These are phyloP conservation scores for Leccinellum rugosiceps DNA, from an alignment of 768 basidiomycete species.

Conservation along the genomic window DNA sequence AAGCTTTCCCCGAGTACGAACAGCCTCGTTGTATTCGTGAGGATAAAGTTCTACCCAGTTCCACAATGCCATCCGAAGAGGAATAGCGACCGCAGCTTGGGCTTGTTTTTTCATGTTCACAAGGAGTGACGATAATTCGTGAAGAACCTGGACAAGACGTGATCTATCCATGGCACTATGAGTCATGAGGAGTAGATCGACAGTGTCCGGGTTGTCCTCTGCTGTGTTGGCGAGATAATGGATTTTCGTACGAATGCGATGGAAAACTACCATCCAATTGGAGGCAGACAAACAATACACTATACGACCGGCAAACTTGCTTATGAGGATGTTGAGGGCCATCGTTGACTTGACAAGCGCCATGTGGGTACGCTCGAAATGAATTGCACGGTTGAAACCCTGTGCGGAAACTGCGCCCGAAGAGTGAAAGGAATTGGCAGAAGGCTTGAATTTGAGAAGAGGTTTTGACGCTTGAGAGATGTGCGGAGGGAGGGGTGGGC, in stretches of 20 bases:
- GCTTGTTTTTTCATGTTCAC: constrained; percentile 78
- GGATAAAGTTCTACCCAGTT: constrained; percentile 85
- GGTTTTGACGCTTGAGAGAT: constrained; percentile 37
- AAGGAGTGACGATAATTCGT: constrained; percentile 78
- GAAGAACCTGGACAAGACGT: constrained; percentile 67
- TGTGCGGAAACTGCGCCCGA: constrained; percentile 31
- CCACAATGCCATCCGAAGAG: constrained; percentile 80
- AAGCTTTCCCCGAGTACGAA: constrained; percentile 57
- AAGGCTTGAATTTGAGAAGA: constrained; percentile 35
- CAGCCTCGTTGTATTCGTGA: constrained; percentile 70
- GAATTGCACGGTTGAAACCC: constrained; percentile 27
- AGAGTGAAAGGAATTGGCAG: constrained; percentile 40
- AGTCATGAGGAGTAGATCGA: constrained; percentile 76
- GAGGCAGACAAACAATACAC: constrained; percentile 85
- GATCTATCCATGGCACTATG: constrained; percentile 70
- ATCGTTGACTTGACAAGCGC: constrained; percentile 52
- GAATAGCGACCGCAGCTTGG: constrained; percentile 66
- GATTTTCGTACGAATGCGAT: constrained; percentile 67
- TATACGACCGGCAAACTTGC: constrained; percentile 72
- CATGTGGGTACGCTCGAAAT: constrained; percentile 62
- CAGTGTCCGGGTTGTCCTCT: constrained; percentile 60
- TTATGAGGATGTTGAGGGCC: constrained; percentile 59
- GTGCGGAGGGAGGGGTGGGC: constrained; percentile 36
- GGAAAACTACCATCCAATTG: constrained; percentile 80
- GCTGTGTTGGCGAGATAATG: constrained; percentile 52